phyloP scores from a whole-genome alignment of 2,329 filamentous ascomycete genomes.

The Sporothrix pseudoabietina region DNA sequence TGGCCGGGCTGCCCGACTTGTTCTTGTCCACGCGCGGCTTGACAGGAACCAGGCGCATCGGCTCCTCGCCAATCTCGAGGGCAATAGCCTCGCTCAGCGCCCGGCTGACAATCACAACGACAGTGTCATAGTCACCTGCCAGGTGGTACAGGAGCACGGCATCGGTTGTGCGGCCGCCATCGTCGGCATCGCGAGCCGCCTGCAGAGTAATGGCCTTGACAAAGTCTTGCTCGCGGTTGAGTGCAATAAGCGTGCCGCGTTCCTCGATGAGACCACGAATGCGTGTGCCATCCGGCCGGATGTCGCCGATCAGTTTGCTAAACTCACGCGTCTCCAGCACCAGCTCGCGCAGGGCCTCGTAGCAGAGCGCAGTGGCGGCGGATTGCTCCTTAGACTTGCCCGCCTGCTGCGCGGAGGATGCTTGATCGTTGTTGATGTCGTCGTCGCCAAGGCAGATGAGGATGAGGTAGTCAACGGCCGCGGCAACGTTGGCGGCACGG shows the following conservation, averaged over 20 bases:
- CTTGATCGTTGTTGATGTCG: constrained; percentile 52
- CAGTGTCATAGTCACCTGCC: constrained; percentile 91
- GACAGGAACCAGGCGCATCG: constrained; percentile 75
- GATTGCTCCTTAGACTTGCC: constrained; percentile 40
- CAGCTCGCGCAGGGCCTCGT: constrained; percentile 89
- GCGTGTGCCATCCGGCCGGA: constrained; percentile 79
- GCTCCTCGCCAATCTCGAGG: constrained; percentile 79
- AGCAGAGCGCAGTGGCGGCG: constrained; percentile 79
- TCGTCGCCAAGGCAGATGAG: constrained; percentile 92
- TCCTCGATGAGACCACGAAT: constrained; percentile 87
- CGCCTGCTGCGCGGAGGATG: constrained; percentile 42
- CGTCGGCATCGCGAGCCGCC: constrained; percentile 88
- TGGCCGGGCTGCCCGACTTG: constrained; percentile 44
- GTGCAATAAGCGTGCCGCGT: constrained; percentile 76
- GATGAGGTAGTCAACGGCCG: constrained; percentile 89
- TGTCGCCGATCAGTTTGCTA: constrained; percentile 88
- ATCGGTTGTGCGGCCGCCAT: constrained; percentile 90
- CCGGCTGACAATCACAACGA: constrained; percentile 86
- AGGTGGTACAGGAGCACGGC: constrained; percentile 93
- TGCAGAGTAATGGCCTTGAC: constrained; percentile 90
- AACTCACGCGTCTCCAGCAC: constrained; percentile 97
- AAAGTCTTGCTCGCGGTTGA: constrained; percentile 79
- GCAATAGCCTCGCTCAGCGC: constrained; percentile 87
- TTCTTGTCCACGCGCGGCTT: constrained; percentile 64
- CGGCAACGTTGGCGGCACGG: constrained; percentile 82